These are phyloP conservation scores for Stachybotrys elegans DNA, from an alignment of 2,329 filamentous ascomycete species.

Conservation along the genomic window DNA sequence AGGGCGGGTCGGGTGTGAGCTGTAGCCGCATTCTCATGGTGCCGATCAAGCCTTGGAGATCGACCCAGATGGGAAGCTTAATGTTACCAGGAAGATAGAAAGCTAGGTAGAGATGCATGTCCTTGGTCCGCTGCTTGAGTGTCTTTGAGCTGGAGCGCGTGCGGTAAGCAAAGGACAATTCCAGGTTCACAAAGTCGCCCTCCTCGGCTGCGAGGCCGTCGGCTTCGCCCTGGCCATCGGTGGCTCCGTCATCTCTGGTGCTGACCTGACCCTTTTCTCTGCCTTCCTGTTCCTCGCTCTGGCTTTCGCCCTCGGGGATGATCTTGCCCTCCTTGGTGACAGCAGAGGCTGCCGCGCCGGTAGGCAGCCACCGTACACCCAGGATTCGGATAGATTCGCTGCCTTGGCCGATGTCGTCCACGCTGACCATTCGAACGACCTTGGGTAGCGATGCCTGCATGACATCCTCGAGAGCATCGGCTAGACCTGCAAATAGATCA, in stretches of 20 bases:
- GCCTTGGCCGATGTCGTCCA: conserved; percentile 72
- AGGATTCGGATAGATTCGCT: conserved; percentile 66
- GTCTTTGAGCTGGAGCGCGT: conserved; percentile 56
- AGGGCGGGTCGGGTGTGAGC: conserved; percentile 70
- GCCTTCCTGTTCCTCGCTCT: conserved; percentile 27
- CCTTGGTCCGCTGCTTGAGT: conserved; percentile 64
- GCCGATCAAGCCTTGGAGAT: conserved; percentile 66
- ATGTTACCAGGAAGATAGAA: conserved; percentile 61
- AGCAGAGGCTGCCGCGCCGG: conserved; percentile 59
- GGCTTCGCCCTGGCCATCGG: conserved; percentile 25
- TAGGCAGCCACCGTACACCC: conserved; percentile 67
- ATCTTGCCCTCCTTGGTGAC: conserved; percentile 56
- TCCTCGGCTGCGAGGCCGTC: conserved; percentile 71
- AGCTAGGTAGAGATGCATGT: conserved; percentile 60
- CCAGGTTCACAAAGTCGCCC: conserved; percentile 73
- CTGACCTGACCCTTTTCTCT: conserved; percentile 21
- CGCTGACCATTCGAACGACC: conserved; percentile 67
- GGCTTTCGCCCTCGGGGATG: conserved; percentile 24
- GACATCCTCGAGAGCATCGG: conserved; percentile 70
- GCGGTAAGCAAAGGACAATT: conserved; percentile 69
- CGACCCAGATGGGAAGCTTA: conserved; percentile 65
- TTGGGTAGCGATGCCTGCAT: conserved; percentile 73
- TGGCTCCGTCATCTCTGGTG: conserved; percentile 25
- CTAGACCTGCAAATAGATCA: conserved; percentile 63
- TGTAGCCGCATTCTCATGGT: conserved; percentile 66